Conservation (phyloP, 306 rosid species). For the Gynostemma pentaphyllum region DNA sequence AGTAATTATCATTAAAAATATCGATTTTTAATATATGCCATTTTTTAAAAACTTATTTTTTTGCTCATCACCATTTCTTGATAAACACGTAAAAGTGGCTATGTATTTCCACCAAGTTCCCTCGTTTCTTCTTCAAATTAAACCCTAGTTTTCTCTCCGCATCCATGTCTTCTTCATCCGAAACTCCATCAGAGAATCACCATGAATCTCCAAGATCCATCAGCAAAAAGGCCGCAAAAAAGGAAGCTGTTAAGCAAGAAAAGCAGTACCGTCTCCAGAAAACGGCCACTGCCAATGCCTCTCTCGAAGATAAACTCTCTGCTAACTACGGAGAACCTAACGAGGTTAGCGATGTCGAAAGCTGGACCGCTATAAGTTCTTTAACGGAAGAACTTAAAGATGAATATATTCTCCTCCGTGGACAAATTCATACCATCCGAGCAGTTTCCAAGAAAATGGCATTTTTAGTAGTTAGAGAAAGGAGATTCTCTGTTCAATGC, state of each 20-base stretch:
- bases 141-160: background rate
- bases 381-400: slow-evolving; percentile 29
- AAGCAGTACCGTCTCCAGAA: slow-evolving; percentile 72
- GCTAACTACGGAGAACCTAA: slow-evolving; percentile 70
- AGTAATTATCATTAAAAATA: no score
- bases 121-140: no score
- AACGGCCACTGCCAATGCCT: slow-evolving; percentile 21
- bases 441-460: slow-evolving; percentile 89
- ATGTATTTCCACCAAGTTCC: no score
- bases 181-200: slow-evolving; percentile 12
- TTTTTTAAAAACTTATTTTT: no score
- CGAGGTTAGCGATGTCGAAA: slow-evolving; percentile 15
- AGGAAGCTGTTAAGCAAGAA: slow-evolving; percentile 75
- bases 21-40: no score
- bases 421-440: slow-evolving; percentile 70
- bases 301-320: slow-evolving; percentile 43
- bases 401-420: slow-evolving; percentile 42
- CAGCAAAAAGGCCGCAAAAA: slow-evolving; percentile 85
- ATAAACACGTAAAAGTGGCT: no score
- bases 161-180: slow-evolving; percentile 14
- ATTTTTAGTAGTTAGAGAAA: slow-evolving; percentile 58
- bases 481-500: slow-evolving; percentile 73
- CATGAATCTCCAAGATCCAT: slow-evolving; percentile 19
- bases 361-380: slow-evolving; percentile 44
- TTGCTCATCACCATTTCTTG: no score